Percentiles rank a stretch among this genome's conserved stretches.
These are phyloP conservation scores for Kalanchoe fedtschenkoi DNA, from an alignment of 164 flowering plant genomes.

Conservation along the genomic window DNA sequence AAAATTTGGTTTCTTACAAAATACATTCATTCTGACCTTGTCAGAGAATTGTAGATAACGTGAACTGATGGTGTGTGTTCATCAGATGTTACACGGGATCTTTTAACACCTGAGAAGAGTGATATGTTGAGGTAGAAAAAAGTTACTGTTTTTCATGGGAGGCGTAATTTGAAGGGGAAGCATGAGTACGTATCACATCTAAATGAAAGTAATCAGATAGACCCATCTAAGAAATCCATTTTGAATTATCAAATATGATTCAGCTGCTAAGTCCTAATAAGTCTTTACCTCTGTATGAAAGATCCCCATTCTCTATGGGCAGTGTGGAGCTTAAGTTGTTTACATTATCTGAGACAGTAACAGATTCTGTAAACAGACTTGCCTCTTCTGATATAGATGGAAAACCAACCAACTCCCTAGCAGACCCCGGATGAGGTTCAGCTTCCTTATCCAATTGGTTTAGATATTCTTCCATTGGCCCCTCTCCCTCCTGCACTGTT, in stretches of 20 bases:
- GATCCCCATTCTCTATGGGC: background rate
- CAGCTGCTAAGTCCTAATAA: background rate
- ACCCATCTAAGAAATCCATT: background rate
- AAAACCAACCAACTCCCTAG: background rate
- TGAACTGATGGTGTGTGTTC: background rate
- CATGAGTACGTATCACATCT: background rate
- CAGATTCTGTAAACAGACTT: background rate
- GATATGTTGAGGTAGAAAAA: background rate
- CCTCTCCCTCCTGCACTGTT: background rate
- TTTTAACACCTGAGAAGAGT: background rate
- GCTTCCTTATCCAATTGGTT: background rate
- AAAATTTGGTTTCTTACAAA: background rate
- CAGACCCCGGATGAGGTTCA: background rate
- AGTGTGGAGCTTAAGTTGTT: background rate
- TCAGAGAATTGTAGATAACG: background rate
- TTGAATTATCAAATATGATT: background rate
- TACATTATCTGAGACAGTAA: background rate
- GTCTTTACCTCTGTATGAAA: background rate
- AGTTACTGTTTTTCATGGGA: background rate
- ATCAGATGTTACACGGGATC: conserved; percentile 5
- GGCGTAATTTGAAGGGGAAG: background rate
- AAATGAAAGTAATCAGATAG: background rate
- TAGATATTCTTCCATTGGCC: background rate
- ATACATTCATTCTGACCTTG: conserved; percentile 6
- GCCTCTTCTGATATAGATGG: background rate